Evolutionary conservation across 1,284 basidiomycete genomes (phyloP), one percentile per base, ranked within the genome.

Genomic region (Trametes pubescens): DNA sequence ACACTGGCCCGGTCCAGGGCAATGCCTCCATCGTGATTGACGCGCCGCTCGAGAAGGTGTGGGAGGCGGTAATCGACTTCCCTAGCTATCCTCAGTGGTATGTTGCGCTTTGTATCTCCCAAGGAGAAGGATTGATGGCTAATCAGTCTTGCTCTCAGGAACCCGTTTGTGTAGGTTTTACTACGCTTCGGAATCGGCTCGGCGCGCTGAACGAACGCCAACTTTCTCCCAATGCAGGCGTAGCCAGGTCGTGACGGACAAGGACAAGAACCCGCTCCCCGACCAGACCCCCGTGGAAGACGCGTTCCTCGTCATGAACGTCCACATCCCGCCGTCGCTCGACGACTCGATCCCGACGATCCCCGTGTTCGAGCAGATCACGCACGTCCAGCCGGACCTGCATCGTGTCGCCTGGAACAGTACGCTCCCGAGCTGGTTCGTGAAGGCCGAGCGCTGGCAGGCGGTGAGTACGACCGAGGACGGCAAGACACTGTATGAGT

Each of bases 381-480:
- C 75, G 4, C 61, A 71, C 34, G 69, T 90, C 29, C 88, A 92
- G 65, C 73, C 77, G 35, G 81, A 79, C 44, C 80, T 81, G 46
- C 80, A 82, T 70, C 83, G 84, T 32, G 80, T 85, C 38, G 82
- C 86, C n/a, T 92, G 90, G 90, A 70, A 75, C 51, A 80, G 77
- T 37, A 66, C 76, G 24, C 74, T 78, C 1, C 75, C 79, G 13
- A 51, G 61, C 1, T 88, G 84, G 80, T 66, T 90, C 16, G 57
- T 92, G 35, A 69, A 69, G 22, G 76, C 84, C 0, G 82, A 86
- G 65, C 81, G 90, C 32, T 91, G 89, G 90, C 90, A 92, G 73
- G 79, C 78, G 61, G 72, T 92, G 57, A 84, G 79, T 29, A 79
- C 80, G 22, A 80, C 80, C 10, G 79, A 77, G 18, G 80, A 77